These are phyloP conservation scores for Pestalotiopsis sp. DNA, from an alignment of 2,329 filamentous ascomycete genomes.

Conservation along the genomic window DNA sequence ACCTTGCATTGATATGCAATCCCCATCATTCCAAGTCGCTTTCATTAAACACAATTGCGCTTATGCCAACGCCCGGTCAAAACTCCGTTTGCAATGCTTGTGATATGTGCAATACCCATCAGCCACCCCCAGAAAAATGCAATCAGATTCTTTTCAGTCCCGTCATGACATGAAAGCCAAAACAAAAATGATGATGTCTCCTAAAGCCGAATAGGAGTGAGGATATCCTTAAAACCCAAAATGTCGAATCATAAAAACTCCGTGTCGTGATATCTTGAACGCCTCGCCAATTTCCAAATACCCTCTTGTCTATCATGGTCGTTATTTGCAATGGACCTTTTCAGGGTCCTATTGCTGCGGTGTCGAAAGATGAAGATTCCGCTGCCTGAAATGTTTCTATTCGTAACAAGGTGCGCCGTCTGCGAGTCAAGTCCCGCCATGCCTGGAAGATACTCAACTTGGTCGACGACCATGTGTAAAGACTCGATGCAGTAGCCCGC, in stretches of 20 bases:
- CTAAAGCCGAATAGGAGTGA: conserved; percentile 7
- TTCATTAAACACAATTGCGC: not conserved
- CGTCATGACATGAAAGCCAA: not conserved
- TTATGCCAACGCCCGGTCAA: not conserved
- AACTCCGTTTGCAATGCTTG: conserved; percentile 12
- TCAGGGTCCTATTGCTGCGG: conserved; percentile 17
- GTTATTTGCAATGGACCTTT: conserved; percentile 17
- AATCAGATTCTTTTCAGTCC: not conserved
- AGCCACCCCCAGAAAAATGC: conserved; percentile 7
- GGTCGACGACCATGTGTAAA: conserved; percentile 28
- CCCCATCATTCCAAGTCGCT: not conserved
- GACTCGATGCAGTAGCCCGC: conserved; percentile 40
- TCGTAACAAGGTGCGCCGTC: not conserved
- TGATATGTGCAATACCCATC: not conserved
- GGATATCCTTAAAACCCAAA: conserved; percentile 5
- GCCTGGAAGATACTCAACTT: not conserved
- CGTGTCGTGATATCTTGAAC: conserved; percentile 11
- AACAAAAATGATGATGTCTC: conserved; percentile 7
- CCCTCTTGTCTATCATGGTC: conserved; percentile 8
- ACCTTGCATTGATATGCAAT: not conserved
- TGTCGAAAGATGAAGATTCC: not conserved
- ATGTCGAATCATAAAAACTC: not conserved
- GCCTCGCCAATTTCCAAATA: conserved; percentile 9
- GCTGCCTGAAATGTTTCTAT: not conserved
- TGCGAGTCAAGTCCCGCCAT: not conserved